A percentile compares a stretch with the other conserved stretches of the same genome.
Conservation (phyloP, 176 grass and related monocot genomes). For the Triticum aestivum region IWGSC_CS_RefSeq_v2.1 NC_057803.1:658106146-658106645, state of each 20-base stretch:
- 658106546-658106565: conserved; percentile 44
- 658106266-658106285: background rate
- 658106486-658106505: conserved; percentile 26
- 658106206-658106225: background rate
- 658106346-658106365: too few species aligned
- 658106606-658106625: conserved; percentile 62
- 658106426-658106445: conserved; percentile 73
- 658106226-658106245: background rate
- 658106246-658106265: background rate
- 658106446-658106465: conserved; percentile 74
- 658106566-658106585: conserved; percentile 73
- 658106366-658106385: too few species aligned
- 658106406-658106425: conserved; percentile 22
- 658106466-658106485: conserved; percentile 44
- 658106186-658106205: background rate
- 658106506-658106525: conserved; percentile 5
- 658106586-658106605: conserved; percentile 57
- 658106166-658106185: too few species aligned
- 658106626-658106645: too few species aligned
- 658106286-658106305: background rate
- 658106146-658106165: background rate
- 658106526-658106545: background rate
- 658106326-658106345: background rate
- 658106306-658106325: too few species aligned
- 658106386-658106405: too few species aligned